Percentiles rank a stretch among this genome's conserved stretches.
Conservation (phyloP, 345 rosid genomes). For the Garcia nutans region DNA sequence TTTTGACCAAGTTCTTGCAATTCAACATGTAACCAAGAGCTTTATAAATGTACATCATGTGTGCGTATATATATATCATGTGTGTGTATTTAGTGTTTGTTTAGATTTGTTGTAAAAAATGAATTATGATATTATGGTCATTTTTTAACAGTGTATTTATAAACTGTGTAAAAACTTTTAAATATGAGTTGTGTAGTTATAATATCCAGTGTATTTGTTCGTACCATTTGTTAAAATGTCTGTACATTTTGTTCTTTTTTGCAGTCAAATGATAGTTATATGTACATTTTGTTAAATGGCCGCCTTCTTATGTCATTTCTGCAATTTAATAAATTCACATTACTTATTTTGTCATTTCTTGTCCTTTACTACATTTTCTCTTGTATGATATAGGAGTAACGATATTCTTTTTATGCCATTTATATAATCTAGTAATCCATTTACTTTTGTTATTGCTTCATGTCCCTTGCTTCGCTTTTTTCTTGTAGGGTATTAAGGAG, state of each 20-base stretch:
- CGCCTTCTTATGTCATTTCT: not conserved
- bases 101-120: too few species aligned
- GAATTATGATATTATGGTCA: too few species aligned
- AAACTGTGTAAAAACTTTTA: too few species aligned
- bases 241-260: not conserved
- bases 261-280: not conserved
- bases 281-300: too few species aligned
- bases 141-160: too few species aligned
- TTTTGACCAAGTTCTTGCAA: too few species aligned
- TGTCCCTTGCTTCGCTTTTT: not conserved
- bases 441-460: not conserved
- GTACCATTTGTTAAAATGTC: not conserved
- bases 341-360: not conserved
- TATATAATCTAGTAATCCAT: not conserved
- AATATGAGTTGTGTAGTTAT: too few species aligned
- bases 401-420: slow-evolving; percentile 34
- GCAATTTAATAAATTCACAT: not conserved
- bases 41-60: too few species aligned
- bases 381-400: slow-evolving; percentile 75
- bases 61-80: too few species aligned
- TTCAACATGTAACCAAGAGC: too few species aligned
- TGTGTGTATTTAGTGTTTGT: too few species aligned
- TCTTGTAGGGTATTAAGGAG: slow-evolving; percentile 63
- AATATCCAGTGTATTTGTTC: too few species aligned
- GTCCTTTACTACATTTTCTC: not conserved